Base-by-base conservation (phyloP, 108 stramenopile species). In the Cyclostephanos invisitatus region DNA sequence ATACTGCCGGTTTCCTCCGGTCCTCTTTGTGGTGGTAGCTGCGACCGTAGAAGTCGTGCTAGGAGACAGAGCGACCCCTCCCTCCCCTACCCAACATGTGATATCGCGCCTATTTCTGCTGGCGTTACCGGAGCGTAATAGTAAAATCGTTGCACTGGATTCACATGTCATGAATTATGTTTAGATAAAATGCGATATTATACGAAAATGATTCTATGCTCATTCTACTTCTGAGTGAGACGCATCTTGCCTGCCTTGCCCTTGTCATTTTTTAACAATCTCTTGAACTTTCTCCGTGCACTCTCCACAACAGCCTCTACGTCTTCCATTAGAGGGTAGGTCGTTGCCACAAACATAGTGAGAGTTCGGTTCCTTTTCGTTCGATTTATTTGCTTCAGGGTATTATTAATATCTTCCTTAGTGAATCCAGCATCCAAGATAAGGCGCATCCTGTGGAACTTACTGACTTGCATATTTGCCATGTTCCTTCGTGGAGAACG, bases 271-370 rank as follows among this genome's bases (percentile, higher is more conserved):
- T 54, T 36, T 8, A 79, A 42, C 9, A 66, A 8, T 22, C 84
- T 83, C 67, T 83, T 89, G 6, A 75, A 42, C 74, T 85, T 86
- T 27, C 85, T 53, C 17, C 50, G 32, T 0, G 82, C 86, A 62
- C 73, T 84, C 48, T 86, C 78, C 38, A 77, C 22, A 6, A 69
- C 68, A 50, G 78, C 83, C 63, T 89, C 85, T 12, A 83, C 70
- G 1, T 62, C 29, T 70, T 71, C 64, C 10, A 70, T 3, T 15
- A 46, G 14, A 3, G 44, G 44, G 44, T 46, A 46, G 15, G 11
- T 46, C 15, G 27, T 7, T 73, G 73, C 2, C 80, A 60, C 2
- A 86, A 56, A 3, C 48, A 24, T 10, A 36, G 88, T 89, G 11
- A 87, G 28, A 5, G 18, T 35, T 32, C 89, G 74, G 25, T 74